Evolutionary conservation across 2,329 filamentous ascomycete species (phyloP), one percentile per base, ranked within the genome.

Genomic region (Paecilomyces variotii): DNA sequence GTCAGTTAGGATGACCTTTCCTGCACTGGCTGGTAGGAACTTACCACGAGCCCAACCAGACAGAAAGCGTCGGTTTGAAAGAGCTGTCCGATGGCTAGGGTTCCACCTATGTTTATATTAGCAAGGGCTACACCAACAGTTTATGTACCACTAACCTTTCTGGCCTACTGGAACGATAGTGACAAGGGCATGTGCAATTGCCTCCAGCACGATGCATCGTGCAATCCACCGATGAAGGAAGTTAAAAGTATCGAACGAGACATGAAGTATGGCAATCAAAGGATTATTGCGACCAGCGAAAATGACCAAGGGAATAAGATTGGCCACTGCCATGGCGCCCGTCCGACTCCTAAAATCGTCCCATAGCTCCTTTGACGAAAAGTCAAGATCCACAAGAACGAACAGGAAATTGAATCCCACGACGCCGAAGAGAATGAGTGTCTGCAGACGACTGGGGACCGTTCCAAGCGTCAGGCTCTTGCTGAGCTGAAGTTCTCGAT

Each of bases 161-260:
- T 70, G 32, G 14, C 87, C 77, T 61, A 85, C 86, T 60, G 90
- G 89, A 65, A 88, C 81, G 28, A 84, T 77, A 88, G 90, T 96
- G 49, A 83, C 82, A 28, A 82, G 62, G 3, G 85, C 86, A 73
- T 93, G 89, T 27, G 87, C 77, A 52, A 89, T 65, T 9, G 82
- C 76, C 70, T 91, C 86, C 3, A 86, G 57, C 28, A 88, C 82
- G 51, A 87, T 81, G 53, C 90, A 82, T 49, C 89, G 83, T 30
- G 87, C 89, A 64, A 88, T 83, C 87, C 88, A 91, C 64, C 89
- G 84, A 73, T 92, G 89, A 58, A 91, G 77, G 6, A 91, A 62
- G 59, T 75, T 76, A 65, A 72, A 76, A 0, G 66, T 70, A 58
- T 75, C 71, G 60, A 72, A 76, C 10, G 68, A 69, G 34, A 76